phyloP scores from a whole-genome alignment of 2,329 filamentous ascomycete species.

The Nothomitra cinnamomea region DNA sequence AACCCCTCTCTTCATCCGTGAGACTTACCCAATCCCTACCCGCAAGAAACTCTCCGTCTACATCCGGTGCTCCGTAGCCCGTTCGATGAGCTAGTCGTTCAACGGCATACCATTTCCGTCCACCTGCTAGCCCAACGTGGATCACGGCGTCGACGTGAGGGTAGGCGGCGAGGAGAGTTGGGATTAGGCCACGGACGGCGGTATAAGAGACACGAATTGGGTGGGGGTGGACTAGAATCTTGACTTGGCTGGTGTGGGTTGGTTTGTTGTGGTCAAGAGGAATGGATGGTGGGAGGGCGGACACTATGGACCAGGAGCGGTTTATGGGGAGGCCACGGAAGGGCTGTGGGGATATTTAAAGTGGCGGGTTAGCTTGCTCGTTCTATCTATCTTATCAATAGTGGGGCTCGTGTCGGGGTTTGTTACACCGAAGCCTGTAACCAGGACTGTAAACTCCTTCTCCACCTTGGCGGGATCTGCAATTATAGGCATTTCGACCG shows the following conservation, averaged over 20 bases:
- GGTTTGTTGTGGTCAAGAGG: not conserved
- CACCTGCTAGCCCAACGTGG: not conserved
- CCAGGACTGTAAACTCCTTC: conserved; percentile 29
- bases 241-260: not conserved
- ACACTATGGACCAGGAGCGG: not conserved
- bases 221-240: not conserved
- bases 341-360: not conserved
- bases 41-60: conserved; percentile 14
- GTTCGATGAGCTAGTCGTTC: not conserved
- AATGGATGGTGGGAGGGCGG: not conserved
- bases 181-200: not conserved
- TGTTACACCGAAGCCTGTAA: conserved; percentile 39
- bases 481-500: not conserved
- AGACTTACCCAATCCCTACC: conserved; percentile 17
- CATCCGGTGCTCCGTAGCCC: not conserved
- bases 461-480: not conserved
- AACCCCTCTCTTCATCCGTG: conserved; percentile 35
- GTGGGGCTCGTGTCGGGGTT: not conserved
- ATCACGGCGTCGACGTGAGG: not conserved
- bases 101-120: not conserved
- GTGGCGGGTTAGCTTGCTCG: conserved; percentile 1
- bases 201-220: not conserved
- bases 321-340: not conserved
- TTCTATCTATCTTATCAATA: not conserved
- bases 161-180: not conserved